Evolutionary conservation across 2,329 filamentous ascomycete species (phyloP).

Genomic region (Didymella pinodella): DNA sequence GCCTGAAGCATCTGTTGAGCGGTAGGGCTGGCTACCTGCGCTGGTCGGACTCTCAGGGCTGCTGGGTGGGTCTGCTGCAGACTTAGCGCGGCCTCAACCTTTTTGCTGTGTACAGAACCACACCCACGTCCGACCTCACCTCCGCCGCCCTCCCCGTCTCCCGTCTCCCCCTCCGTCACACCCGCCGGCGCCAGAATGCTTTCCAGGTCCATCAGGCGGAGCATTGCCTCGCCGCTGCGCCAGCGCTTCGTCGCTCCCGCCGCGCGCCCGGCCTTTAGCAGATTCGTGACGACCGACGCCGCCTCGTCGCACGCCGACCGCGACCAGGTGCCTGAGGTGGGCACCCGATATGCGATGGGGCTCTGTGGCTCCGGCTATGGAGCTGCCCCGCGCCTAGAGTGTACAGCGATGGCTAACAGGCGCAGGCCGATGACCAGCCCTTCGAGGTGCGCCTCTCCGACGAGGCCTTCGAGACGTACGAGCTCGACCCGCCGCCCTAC

Average conservation of each 20-base stretch:
- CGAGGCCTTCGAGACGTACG: conserved; percentile 99
- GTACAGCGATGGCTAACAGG: conserved; percentile 30
- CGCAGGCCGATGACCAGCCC: conserved; percentile 87
- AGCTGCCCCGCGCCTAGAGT: conserved; percentile 2
- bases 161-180: conserved; percentile 24
- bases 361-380: conserved; percentile 1
- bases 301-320: conserved; percentile 89
- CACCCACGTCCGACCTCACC: not conserved
- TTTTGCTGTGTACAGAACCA: conserved; percentile 8
- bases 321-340: conserved; percentile 71
- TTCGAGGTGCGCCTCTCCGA: conserved; percentile 94
- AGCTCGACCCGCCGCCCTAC: conserved; percentile 95
- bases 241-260: conserved; percentile 49
- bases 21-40: not conserved
- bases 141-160: conserved; percentile 17
- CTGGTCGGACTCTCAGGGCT: not conserved
- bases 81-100: conserved; percentile 18
- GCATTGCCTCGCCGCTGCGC: conserved; percentile 51
- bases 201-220: conserved; percentile 52
- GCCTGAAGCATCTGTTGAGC: not conserved
- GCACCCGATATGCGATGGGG: conserved; percentile 30
- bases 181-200: conserved; percentile 47
- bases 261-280: conserved; percentile 51
- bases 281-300: conserved; percentile 93
- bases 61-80: conserved; percentile 11